Conservation (phyloP, 495 filamentous ascomycete genomes). For the Penicillium manginii region DNA sequence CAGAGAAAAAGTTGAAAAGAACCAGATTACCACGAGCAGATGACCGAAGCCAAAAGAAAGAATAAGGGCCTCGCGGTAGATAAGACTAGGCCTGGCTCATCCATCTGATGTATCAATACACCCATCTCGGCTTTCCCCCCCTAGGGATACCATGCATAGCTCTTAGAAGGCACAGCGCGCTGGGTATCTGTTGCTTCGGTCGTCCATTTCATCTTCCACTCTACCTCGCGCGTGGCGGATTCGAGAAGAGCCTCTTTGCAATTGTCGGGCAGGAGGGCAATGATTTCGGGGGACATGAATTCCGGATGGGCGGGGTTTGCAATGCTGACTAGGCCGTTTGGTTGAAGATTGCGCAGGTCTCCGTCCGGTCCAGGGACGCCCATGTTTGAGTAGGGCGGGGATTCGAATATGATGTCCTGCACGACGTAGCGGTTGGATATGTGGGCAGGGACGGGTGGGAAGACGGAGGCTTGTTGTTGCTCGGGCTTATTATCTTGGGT, state of each 20-base stretch:
- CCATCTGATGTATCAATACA: too few relatives aligned
- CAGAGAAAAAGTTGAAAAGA: neutral
- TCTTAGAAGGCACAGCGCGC: conserved; percentile 54
- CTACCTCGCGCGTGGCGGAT: conserved; percentile 60
- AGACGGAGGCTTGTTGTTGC: conserved; percentile 43
- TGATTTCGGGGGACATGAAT: conserved; percentile 66
- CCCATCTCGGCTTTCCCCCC: neutral
- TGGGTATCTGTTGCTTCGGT: conserved; percentile 58
- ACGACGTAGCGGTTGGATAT: conserved; percentile 76
- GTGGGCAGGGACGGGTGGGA: conserved; percentile 65
- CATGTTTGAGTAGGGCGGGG: conserved; percentile 59
- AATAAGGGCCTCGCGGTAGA: too few relatives aligned
- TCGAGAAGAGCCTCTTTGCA: conserved; percentile 70
- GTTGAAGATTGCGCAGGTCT: conserved; percentile 58
- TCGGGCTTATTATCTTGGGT: conserved; percentile 1
- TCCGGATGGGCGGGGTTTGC: conserved; percentile 44
- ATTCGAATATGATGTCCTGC: conserved; percentile 69
- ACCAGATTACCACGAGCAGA: neutral
- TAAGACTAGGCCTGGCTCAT: too few relatives aligned
- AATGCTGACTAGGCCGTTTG: conserved; percentile 64
- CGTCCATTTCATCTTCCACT: conserved; percentile 76
- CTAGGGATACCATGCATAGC: conserved; percentile 53
- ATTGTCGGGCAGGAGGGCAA: conserved; percentile 70
- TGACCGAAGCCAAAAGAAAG: too few relatives aligned
- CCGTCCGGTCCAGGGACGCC: conserved; percentile 69